phyloP scores from a whole-genome alignment of 202 grass and related monocot genomes.

The Setaria viridis region DNA sequence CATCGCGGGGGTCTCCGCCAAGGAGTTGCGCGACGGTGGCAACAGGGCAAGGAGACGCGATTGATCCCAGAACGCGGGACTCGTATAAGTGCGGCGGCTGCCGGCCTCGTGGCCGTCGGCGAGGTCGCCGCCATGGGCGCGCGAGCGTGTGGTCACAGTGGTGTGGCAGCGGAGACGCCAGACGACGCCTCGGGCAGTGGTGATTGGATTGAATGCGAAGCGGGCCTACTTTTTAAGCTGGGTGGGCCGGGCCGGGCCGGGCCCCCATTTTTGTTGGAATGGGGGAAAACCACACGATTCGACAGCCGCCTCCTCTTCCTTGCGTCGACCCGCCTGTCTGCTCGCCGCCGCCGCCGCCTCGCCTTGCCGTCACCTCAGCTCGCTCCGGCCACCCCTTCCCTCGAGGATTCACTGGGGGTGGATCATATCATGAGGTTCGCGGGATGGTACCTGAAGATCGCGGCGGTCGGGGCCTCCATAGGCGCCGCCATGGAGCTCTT shows the following conservation, averaged over 20 bases:
- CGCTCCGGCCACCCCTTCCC: background rate
- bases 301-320: too few species aligned
- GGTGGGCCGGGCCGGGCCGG: background rate
- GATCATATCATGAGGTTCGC: background rate
- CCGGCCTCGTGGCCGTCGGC: conserved; percentile 39
- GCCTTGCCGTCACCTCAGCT: too few species aligned
- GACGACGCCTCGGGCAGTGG: too few species aligned
- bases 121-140: conserved; percentile 42
- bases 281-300: too few species aligned
- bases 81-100: conserved; percentile 37
- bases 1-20: conserved; percentile 13
- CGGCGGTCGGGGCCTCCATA: conserved; percentile 58
- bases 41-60: background rate
- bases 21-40: background rate
- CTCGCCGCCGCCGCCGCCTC: background rate
- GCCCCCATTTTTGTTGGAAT: background rate
- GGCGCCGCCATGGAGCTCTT: conserved; percentile 87
- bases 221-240: background rate
- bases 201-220: background rate
- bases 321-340: too few species aligned
- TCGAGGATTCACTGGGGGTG: background rate
- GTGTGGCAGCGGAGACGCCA: background rate
- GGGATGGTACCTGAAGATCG: conserved; percentile 73
- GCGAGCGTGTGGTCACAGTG: background rate
- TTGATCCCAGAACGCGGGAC: conserved; percentile 26